Conservation (phyloP, 352 stramenopile species). For the Phytophthora aleatoria region DNA sequence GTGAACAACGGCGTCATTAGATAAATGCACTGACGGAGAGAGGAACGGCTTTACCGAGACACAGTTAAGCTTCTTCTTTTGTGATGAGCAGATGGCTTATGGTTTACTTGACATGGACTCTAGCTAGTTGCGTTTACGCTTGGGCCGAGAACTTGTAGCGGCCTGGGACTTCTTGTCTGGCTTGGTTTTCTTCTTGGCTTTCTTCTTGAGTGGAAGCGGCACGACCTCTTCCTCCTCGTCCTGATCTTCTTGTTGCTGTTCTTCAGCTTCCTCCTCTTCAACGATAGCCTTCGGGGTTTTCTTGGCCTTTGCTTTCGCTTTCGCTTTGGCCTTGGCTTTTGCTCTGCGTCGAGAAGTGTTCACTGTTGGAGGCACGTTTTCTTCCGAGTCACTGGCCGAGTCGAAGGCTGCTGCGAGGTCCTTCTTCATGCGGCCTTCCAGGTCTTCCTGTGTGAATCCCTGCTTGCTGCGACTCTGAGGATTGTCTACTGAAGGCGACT, state of each 20-base stretch:
- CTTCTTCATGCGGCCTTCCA: conserved; percentile 70
- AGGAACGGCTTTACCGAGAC: background rate
- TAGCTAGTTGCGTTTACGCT: conserved; percentile 44
- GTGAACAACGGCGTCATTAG: conserved; percentile 79
- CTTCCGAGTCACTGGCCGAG: conserved; percentile 31
- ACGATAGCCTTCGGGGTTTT: background rate
- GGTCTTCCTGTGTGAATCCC: conserved; percentile 55
- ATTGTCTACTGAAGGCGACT: conserved; percentile 53
- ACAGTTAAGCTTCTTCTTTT: conserved; percentile 9
- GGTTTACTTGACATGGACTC: background rate
- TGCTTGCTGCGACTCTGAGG: conserved; percentile 21
- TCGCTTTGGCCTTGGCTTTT: conserved; percentile 31
- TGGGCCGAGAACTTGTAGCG: conserved; percentile 24
- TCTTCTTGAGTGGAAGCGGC: conserved; percentile 55
- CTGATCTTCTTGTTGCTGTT: conserved; percentile 13
- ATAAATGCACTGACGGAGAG: conserved; percentile 36
- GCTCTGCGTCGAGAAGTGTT: conserved; percentile 27
- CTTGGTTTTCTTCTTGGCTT: conserved; percentile 43
- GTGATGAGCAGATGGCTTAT: background rate
- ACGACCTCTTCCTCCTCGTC: conserved; percentile 37
- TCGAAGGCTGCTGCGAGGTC: conserved; percentile 56
- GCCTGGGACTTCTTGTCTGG: conserved; percentile 26
- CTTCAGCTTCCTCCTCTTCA: conserved; percentile 8
- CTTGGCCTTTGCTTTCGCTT: conserved; percentile 25
- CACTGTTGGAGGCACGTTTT: conserved; percentile 21